Evolutionary conservation across 2,329 filamentous ascomycete genomes (phyloP).

Genomic region (Penicillium digitatum): DNA sequence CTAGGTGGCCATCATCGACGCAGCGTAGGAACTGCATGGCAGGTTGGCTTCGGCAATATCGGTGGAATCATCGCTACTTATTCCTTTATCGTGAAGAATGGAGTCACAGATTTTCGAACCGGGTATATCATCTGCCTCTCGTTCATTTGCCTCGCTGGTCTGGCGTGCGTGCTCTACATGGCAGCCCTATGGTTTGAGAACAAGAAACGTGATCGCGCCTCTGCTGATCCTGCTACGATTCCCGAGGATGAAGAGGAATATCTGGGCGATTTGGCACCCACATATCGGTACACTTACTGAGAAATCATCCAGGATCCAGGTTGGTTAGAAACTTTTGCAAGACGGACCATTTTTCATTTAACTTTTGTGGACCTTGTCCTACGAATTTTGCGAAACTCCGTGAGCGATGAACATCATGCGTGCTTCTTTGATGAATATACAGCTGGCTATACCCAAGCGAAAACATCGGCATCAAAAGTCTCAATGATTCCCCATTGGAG

Average conservation of each 20-base stretch:
- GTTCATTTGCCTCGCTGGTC: slow-evolving; percentile 65
- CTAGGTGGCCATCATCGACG: slow-evolving; percentile 68
- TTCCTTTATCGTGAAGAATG: slow-evolving; percentile 63
- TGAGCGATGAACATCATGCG: background rate
- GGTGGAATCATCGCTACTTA: slow-evolving; percentile 76
- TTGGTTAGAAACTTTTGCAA: background rate
- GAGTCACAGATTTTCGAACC: slow-evolving; percentile 58
- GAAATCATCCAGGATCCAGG: no score
- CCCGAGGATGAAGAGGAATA: slow-evolving; percentile 34
- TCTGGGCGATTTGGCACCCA: slow-evolving; percentile 42
- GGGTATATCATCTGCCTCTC: slow-evolving; percentile 75
- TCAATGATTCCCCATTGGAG: background rate
- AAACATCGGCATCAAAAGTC: background rate
- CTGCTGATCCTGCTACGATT: slow-evolving; percentile 22
- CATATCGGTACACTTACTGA: slow-evolving; percentile 41
- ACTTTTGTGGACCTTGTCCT: background rate
- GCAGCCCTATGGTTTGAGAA: slow-evolving; percentile 40
- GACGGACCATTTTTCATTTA: background rate
- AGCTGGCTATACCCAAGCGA: background rate
- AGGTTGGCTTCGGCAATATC: slow-evolving; percentile 72
- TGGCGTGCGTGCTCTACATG: slow-evolving; percentile 45
- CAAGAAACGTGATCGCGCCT: slow-evolving; percentile 34
- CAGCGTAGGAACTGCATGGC: slow-evolving; percentile 69
- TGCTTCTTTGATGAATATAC: background rate
- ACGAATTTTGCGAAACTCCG: background rate